Evolutionary conservation across 2,329 filamentous ascomycete species (phyloP).

Genomic region (Xylaria polymorpha): DNA sequence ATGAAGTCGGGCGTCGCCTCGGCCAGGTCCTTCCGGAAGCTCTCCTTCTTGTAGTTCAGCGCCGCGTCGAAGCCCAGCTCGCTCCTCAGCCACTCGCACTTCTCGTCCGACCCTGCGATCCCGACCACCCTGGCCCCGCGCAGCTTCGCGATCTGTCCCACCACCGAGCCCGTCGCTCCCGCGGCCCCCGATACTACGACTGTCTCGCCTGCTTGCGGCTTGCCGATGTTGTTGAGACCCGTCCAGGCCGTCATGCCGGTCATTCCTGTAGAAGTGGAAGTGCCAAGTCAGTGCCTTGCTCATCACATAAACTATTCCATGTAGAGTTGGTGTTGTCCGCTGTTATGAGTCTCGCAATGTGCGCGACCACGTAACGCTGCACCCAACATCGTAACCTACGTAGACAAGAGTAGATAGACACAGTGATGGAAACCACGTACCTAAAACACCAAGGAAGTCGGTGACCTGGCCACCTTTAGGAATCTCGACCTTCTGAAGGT

Average conservation of each 20-base stretch:
- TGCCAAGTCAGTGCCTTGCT: slow-evolving; percentile 20
- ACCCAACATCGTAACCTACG: background rate
- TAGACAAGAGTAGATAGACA: background rate
- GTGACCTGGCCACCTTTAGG: slow-evolving; percentile 59
- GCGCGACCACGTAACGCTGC: background rate
- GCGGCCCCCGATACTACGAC: slow-evolving; percentile 83
- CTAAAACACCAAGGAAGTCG: slow-evolving; percentile 71
- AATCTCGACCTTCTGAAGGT: slow-evolving; percentile 57
- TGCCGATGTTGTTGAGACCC: slow-evolving; percentile 75
- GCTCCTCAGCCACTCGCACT: slow-evolving; percentile 68
- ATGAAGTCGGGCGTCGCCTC: slow-evolving; percentile 65
- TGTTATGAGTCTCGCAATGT: background rate
- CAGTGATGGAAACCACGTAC: slow-evolving; percentile 34
- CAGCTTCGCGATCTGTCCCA: slow-evolving; percentile 81
- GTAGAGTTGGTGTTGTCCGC: background rate
- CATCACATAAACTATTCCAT: background rate
- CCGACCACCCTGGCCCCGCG: slow-evolving; percentile 72
- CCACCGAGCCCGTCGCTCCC: slow-evolving; percentile 80
- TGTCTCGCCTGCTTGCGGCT: slow-evolving; percentile 75
- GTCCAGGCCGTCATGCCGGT: slow-evolving; percentile 82
- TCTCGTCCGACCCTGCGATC: slow-evolving; percentile 73
- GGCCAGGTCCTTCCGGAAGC: slow-evolving; percentile 64
- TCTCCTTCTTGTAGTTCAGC: slow-evolving; percentile 68
- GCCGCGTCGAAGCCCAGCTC: slow-evolving; percentile 70
- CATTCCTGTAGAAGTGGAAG: slow-evolving; percentile 54